Evolutionary conservation across 2,329 filamentous ascomycete genomes (phyloP).

Genomic region (Botrytis byssoidea): DNA sequence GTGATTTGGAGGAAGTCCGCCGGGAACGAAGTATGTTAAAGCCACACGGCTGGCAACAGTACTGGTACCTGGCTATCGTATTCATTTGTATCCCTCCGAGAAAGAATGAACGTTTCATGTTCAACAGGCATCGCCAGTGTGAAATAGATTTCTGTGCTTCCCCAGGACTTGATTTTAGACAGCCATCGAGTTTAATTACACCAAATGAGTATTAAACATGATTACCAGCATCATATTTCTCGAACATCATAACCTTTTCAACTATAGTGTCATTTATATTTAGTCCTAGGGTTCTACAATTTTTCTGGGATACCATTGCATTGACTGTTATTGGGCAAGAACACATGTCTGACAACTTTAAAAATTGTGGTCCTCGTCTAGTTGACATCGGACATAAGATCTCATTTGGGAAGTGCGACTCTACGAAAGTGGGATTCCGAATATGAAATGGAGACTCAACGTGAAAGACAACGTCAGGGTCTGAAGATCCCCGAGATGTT

Average conservation of each 20-base stretch:
- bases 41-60: slow-evolving; percentile 8
- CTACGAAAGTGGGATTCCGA: slow-evolving; percentile 13
- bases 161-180: not conserved
- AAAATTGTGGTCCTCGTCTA: not conserved
- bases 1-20: not conserved
- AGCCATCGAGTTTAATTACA: not conserved
- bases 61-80: not conserved
- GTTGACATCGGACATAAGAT: slow-evolving; percentile 19
- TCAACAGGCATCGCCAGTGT: not conserved
- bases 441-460: slow-evolving; percentile 7
- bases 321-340: not conserved
- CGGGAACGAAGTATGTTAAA: slow-evolving; percentile 9
- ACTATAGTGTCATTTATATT: not conserved
- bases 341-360: slow-evolving; percentile 10
- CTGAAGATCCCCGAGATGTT: slow-evolving; percentile 2
- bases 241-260: not conserved
- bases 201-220: slow-evolving; percentile 1
- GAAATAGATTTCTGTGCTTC: not conserved
- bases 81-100: not conserved
- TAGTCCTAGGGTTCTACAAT: not conserved
- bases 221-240: not conserved
- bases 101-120: slow-evolving; percentile 6
- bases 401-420: slow-evolving; percentile 8
- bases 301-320: slow-evolving; percentile 10
- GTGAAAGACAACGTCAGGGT: slow-evolving; percentile 11